Evolutionary conservation across 768 basidiomycete genomes (phyloP).

Genomic region (Suillus decipiens): DNA sequence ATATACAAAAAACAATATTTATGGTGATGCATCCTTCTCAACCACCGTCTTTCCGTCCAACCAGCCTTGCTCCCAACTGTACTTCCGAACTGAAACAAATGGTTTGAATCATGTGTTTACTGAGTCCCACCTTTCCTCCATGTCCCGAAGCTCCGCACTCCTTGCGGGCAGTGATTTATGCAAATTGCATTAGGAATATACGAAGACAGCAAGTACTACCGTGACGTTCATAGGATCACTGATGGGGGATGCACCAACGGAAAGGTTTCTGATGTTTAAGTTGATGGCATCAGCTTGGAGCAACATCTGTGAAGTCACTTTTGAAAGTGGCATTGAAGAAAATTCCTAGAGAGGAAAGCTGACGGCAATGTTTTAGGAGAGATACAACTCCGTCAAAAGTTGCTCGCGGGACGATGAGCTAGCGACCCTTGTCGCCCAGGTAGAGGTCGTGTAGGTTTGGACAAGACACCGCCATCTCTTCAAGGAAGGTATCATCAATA

Average conservation of each 20-base stretch:
- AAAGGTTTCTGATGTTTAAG: neutral
- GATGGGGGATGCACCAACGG: constrained; percentile 1
- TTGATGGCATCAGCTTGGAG: neutral
- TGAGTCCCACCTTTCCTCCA: neutral
- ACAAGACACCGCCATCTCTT: constrained; percentile 1
- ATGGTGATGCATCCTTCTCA: neutral
- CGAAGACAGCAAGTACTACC: neutral
- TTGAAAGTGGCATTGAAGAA: neutral
- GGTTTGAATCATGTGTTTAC: neutral
- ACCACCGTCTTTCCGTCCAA: neutral
- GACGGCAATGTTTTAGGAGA: neutral
- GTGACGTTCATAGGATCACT: neutral
- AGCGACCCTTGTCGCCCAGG: neutral
- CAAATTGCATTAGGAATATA: neutral
- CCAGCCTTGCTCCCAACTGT: constrained; percentile 2
- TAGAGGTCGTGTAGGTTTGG: neutral
- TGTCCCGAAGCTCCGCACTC: neutral
- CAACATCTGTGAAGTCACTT: neutral
- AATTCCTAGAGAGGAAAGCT: constrained; percentile 2
- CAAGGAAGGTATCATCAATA: neutral
- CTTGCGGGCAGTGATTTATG: neutral
- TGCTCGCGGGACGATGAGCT: neutral
- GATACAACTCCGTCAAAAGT: neutral
- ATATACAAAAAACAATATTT: neutral
- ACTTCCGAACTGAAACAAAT: constrained; percentile 1